A percentile compares a stretch with the other conserved stretches of the same genome.
These are phyloP conservation scores for Coniochaeta ligniaria DNA, from an alignment of 2,329 filamentous ascomycete species.

Conservation along the genomic window DNA sequence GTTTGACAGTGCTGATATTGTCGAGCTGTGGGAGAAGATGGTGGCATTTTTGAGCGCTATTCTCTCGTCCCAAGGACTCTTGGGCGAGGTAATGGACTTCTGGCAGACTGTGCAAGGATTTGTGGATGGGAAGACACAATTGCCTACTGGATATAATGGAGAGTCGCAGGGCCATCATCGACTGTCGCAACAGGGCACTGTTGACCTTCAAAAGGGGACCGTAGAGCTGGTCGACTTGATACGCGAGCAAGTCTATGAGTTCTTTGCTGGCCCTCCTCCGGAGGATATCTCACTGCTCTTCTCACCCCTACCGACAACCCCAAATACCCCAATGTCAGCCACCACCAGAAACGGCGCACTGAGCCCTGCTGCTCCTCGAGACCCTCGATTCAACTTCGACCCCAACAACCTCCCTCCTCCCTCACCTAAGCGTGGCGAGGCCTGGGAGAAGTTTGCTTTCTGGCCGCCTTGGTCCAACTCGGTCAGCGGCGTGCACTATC, in stretches of 20 bases:
- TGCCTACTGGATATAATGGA: conserved; percentile 76
- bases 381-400: conserved; percentile 76
- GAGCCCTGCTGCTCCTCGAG: conserved; percentile 52
- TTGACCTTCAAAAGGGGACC: conserved; percentile 68
- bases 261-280: conserved; percentile 82
- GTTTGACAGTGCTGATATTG: conserved; percentile 71
- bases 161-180: conserved; percentile 77
- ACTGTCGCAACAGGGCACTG: conserved; percentile 62
- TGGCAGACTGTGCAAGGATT: conserved; percentile 91
- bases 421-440: conserved; percentile 70
- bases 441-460: conserved; percentile 92
- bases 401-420: conserved; percentile 67
- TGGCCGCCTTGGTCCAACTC: conserved; percentile 94
- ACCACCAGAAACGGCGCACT: conserved; percentile 25
- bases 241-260: conserved; percentile 68
- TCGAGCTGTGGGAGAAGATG: conserved; percentile 92
- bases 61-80: conserved; percentile 69
- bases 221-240: conserved; percentile 79
- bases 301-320: conserved; percentile 68
- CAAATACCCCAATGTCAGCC: conserved; percentile 57
- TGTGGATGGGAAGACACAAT: conserved; percentile 76
- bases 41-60: conserved; percentile 66
- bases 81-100: conserved; percentile 87
- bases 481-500: conserved; percentile 82
- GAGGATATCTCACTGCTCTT: conserved; percentile 86